Evolutionary conservation across 495 filamentous ascomycete species (phyloP), one percentile per base, ranked within the genome.

Genomic region (Podospora comata): DNA sequence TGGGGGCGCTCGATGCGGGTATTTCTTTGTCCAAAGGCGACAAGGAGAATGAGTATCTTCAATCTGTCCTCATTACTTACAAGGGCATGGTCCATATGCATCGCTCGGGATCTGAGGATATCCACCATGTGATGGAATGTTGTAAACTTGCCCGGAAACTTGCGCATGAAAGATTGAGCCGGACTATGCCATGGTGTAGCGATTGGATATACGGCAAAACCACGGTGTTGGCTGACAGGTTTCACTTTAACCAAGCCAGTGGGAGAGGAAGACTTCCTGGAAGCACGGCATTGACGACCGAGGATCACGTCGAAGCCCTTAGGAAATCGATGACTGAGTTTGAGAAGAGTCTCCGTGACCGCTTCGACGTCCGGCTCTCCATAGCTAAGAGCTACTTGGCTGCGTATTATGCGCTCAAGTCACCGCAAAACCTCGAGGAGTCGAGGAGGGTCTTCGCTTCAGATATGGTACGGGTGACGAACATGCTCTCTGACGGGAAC

Each of bases 211-310:
- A 20, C 11, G 11, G 0, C 4, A 58, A 58, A 23, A 23, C 23
- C 2, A 26, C n/a, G 13, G 4, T 23, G 5, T 26, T 20, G 55
- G 15, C 18, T n/a, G 55, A 58, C 23, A 20, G 23, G 13, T 58
- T 5, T 23, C 55, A 58, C n/a, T 58, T 58, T n/a, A 58, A 58
- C 55, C 55, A 20, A 58, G 55, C 55, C 55, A 58, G n/a, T 26
- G 55, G 23, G 4, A 19, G 2, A 58, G 55, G 55, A 58, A 5
- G n/a, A 7, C 55, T 20, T 26, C 54, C 20, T n/a, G 5, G 20
- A 57, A 57, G 5, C 18, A 57, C 20, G 18, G 18, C 54, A 23
- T 5, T n/a, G 16, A 16, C 16, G 6, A 23, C 54, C 5, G 54
- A 57, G 18, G 20, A 18, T 5, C 54, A 57, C 20, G 18, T 57